Conservation (phyloP, 371 early-diverging fungal genomes). For the Syncephalastrum sp. region DNA sequence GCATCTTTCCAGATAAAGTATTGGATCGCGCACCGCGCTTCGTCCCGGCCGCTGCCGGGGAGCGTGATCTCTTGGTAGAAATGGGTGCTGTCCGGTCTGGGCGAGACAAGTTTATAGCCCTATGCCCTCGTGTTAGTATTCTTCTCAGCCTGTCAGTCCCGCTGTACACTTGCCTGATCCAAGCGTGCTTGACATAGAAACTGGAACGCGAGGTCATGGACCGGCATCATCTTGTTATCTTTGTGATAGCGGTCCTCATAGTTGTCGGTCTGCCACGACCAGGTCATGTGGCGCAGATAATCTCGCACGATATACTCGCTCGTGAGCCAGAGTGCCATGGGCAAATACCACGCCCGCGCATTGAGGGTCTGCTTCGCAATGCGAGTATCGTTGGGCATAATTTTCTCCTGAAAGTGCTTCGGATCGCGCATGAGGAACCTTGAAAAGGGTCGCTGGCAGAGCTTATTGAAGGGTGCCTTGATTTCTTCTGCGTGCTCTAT, state of each 20-base stretch:
- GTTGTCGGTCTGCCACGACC: conserved; percentile 66
- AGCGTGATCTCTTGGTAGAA: conserved; percentile 66
- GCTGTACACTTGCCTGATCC: conserved; percentile 50
- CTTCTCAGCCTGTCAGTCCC: conserved; percentile 19
- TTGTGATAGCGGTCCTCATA: conserved; percentile 51
- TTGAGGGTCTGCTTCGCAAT: not conserved
- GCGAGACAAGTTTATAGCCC: conserved; percentile 54
- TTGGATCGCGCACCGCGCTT: conserved; percentile 55
- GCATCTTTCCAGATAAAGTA: conserved; percentile 71
- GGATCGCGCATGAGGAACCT: conserved; percentile 52
- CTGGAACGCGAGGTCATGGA: conserved; percentile 72
- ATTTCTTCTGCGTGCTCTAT: conserved; percentile 16
- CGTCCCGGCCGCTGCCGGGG: conserved; percentile 11
- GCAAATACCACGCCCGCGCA: conserved; percentile 40
- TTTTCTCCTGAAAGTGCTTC: conserved; percentile 30
- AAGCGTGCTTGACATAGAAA: conserved; percentile 69
- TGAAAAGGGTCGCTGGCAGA: conserved; percentile 52
- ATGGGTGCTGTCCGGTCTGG: conserved; percentile 57
- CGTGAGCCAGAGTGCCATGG: conserved; percentile 37
- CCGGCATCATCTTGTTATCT: conserved; percentile 56
- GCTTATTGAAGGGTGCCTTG: conserved; percentile 23
- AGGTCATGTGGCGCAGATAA: conserved; percentile 62
- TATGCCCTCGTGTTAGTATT: conserved; percentile 3
- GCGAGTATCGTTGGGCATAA: not conserved
- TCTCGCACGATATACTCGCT: conserved; percentile 55